A percentile compares a stretch with the other conserved stretches of the same genome.
Conservation (phyloP, 495 filamentous ascomycete genomes). For the Neurospora pannonica region DNA sequence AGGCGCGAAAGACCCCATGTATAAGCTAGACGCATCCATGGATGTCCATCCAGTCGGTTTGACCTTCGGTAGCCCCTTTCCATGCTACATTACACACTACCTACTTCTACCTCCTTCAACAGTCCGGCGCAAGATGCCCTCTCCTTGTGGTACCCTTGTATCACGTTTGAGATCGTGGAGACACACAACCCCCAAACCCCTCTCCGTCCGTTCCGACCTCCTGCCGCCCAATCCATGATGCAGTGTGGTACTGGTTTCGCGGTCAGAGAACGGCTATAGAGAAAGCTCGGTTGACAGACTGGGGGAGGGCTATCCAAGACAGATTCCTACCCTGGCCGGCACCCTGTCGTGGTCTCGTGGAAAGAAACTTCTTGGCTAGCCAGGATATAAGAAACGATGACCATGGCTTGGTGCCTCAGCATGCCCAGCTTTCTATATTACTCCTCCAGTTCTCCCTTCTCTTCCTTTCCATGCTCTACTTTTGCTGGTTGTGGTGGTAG, state of each 20-base stretch:
- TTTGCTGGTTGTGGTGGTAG: constrained; percentile 33
- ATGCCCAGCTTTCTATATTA: constrained; percentile 16
- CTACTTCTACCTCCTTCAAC: constrained; percentile 18
- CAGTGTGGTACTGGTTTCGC: constrained; percentile 22
- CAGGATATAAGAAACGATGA: constrained; percentile 32
- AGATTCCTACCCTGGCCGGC: not conserved
- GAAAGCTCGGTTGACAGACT: constrained; percentile 13
- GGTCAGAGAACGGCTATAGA: constrained; percentile 2
- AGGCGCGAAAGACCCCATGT: constrained; percentile 11
- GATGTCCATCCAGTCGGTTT: constrained; percentile 9
- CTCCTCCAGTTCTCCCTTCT: constrained; percentile 10
- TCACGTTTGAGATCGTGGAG: constrained; percentile 39
- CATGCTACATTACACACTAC: constrained; percentile 13
- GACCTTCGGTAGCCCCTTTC: constrained; percentile 6
- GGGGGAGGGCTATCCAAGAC: constrained; percentile 2
- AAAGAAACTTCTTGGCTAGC: constrained; percentile 24
- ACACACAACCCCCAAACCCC: constrained; percentile 13
- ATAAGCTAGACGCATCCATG: not conserved
- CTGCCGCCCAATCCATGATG: constrained; percentile 14
- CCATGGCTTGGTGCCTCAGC: constrained; percentile 25
- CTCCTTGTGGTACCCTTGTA: constrained; percentile 21
- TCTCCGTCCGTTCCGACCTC: constrained; percentile 19
- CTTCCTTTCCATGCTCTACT: constrained; percentile 22
- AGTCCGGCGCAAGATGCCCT: constrained; percentile 15
- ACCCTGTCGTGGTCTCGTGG: not conserved